A percentile compares a stretch with the other conserved stretches of the same genome.
phyloP scores from a whole-genome alignment of 2,329 filamentous ascomycete genomes.

The Stenocarpella maydis region DNA sequence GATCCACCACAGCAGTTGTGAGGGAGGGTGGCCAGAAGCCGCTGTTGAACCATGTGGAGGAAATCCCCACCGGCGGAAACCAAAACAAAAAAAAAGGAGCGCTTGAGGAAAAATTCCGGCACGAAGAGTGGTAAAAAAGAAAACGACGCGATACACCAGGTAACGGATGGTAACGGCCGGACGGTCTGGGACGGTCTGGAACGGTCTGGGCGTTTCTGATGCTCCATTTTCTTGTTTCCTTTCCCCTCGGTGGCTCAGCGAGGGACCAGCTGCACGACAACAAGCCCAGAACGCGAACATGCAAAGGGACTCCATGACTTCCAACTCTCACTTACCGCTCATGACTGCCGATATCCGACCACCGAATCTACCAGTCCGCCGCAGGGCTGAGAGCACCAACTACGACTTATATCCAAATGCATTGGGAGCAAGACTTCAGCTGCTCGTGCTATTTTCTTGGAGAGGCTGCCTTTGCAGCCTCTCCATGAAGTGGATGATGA shows the following conservation, averaged over 20 bases:
- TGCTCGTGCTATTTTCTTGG: too few species aligned
- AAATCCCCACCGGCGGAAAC: neutral
- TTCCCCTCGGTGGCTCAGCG: neutral
- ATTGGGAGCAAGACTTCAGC: too few species aligned
- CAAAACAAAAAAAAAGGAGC: neutral
- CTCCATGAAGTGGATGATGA: too few species aligned
- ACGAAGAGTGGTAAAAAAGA: slow-evolving; percentile 9
- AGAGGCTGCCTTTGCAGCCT: too few species aligned
- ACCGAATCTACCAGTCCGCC: neutral
- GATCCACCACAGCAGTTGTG: neutral
- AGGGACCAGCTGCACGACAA: neutral
- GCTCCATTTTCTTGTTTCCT: neutral
- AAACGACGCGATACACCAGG: slow-evolving; percentile 3
- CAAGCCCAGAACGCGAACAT: neutral
- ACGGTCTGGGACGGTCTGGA: slow-evolving; percentile 22
- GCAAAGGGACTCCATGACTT: neutral
- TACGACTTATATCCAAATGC: too few species aligned
- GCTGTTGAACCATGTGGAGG: neutral
- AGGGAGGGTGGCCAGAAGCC: too few species aligned
- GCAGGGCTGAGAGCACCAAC: neutral
- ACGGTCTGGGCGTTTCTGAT: slow-evolving; percentile 22
- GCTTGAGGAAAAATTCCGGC: neutral
- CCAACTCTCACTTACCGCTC: slow-evolving; percentile 1
- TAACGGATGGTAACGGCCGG: slow-evolving; percentile 6
- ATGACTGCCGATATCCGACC: slow-evolving; percentile 1